Conservation (phyloP, 2,329 filamentous ascomycete genomes). For the Myriosclerotinia curreyana region DNA sequence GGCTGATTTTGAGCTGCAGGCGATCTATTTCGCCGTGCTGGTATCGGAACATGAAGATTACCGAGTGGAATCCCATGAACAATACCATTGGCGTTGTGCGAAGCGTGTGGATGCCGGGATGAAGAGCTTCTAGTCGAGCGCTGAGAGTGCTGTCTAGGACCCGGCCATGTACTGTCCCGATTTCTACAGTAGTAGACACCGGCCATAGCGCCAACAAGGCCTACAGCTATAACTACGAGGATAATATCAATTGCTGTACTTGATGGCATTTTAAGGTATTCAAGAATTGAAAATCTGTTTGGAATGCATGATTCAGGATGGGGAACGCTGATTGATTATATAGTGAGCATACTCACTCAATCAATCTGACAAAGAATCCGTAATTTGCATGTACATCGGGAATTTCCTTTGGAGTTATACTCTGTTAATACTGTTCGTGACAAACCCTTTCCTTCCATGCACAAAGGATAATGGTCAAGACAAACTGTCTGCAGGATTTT, state of each 20-base stretch:
- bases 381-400: background rate
- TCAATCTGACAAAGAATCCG: background rate
- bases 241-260: background rate
- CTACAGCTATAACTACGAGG: background rate
- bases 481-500: background rate
- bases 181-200: background rate
- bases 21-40: background rate
- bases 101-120: background rate
- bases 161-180: background rate
- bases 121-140: background rate
- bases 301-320: background rate
- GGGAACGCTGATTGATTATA: background rate
- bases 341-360: background rate
- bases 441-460: background rate
- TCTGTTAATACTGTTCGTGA: background rate
- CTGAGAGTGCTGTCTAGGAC: background rate
- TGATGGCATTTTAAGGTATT: background rate
- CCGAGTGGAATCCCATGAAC: background rate
- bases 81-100: background rate
- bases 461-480: background rate
- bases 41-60: background rate
- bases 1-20: background rate
- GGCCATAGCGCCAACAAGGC: background rate
- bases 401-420: background rate
- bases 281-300: background rate